Base-by-base conservation (phyloP, 2,329 filamentous ascomycete genomes). In the Lanzia echinophila region DNA sequence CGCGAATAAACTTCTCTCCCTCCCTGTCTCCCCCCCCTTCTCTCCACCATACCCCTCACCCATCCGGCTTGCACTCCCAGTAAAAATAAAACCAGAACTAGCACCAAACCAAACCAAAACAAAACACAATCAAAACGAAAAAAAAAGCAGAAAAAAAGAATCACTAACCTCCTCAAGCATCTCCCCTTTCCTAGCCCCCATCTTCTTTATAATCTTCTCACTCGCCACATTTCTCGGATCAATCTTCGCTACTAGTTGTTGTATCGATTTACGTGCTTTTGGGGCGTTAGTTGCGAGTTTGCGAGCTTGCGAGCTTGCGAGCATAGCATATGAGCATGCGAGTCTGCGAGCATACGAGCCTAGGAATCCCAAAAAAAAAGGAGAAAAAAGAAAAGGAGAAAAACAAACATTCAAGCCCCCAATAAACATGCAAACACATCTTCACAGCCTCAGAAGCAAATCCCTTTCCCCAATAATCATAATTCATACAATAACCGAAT, bases 401-500 rank as follows among this genome's bases (percentile, higher is more conserved):
- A 38, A 42, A 43, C 55, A 4, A 22, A 61, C 59, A 48, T 20
- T 51, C 46, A 31, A 63, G 38, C 0, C 2, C 33, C 62, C 62
- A 64, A 56, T 53, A 64, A n/a, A 45, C 12, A 6, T 48, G 33
- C 49, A 64, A 34, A 48, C 61, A 65, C 32, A 47, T 44, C 24
- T 10, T 31, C 22, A 62, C 55, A 13, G 59, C 60, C 28, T 63
- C 61, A 12, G 46, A 58, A 13, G 56, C 58, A 53, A 56, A 64
- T 19, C 62, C 61, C n/a, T 50, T 52, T 3, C 60, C 60, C 59
- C 62, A 64, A 48, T 58, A 63, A 10, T 48, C 19, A 3, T 39
- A 44, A 50, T 63, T 57, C 8, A 63, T 19, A 43, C 53, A 58
- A 53, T 64, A 65, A 1, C 62, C 61, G 1, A 51, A 54, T 45